Conservation (phyloP, 169 alveolate genomes). For the Babesia microti region DNA sequence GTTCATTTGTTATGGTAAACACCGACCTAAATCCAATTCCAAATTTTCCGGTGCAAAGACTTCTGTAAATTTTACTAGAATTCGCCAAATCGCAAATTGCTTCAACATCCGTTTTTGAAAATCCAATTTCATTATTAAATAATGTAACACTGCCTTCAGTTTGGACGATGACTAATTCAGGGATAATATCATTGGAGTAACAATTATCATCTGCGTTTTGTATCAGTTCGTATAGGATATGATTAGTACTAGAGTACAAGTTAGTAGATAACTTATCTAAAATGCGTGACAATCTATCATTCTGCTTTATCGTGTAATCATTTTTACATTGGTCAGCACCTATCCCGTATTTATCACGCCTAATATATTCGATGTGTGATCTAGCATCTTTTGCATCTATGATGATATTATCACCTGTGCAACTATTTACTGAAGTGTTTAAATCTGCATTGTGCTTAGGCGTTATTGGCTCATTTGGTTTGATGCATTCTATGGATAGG, state of each 20-base stretch:
- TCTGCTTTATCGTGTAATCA: constrained; percentile 3
- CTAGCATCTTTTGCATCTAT: not conserved
- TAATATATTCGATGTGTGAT: not conserved
- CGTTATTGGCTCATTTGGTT: too few species aligned
- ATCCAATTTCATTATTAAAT: constrained; percentile 47
- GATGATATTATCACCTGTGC: not conserved
- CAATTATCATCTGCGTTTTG: constrained; percentile 55
- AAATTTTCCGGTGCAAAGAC: constrained; percentile 12
- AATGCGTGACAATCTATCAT: constrained; percentile 10
- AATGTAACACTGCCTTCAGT: constrained; percentile 17
- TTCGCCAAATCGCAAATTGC: constrained; percentile 46
- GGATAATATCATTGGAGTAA: constrained; percentile 14
- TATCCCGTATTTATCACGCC: not conserved
- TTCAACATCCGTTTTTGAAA: constrained; percentile 28
- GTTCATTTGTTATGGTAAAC: constrained; percentile 40
- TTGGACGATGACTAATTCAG: constrained; percentile 18
- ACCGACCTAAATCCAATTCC: constrained; percentile 57
- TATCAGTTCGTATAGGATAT: constrained; percentile 30
- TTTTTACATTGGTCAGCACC: constrained; percentile 1
- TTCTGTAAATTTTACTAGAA: constrained; percentile 14
- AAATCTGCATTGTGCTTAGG: not conserved
- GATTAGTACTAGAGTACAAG: constrained; percentile 18
- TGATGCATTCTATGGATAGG: too few species aligned
- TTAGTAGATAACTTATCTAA: constrained; percentile 22
- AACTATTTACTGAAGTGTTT: not conserved